phyloP scores from a whole-genome alignment of 2,329 filamentous ascomycete species.

The Trichoderma endophyticum region DNA sequence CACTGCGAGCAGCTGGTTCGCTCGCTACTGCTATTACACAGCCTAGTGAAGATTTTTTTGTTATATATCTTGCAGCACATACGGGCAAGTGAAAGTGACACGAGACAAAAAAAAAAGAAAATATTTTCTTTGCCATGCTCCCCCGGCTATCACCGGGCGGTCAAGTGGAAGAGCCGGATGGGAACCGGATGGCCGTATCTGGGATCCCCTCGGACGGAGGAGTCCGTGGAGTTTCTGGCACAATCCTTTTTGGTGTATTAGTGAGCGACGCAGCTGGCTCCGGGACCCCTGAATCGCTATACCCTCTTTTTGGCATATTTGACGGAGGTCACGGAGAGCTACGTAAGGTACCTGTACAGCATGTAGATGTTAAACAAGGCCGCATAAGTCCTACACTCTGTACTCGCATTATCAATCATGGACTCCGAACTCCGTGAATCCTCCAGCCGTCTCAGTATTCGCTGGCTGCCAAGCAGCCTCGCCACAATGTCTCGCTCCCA shows the following conservation, averaged over 20 bases:
- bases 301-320: neutral
- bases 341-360: neutral
- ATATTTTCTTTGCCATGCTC: neutral
- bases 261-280: neutral
- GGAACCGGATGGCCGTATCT: neutral
- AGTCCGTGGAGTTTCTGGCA: neutral
- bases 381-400: neutral
- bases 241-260: neutral
- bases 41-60: neutral
- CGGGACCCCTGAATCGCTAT: neutral
- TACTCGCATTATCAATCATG: neutral
- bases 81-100: neutral
- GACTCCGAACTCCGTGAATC: neutral
- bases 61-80: too few relatives aligned
- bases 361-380: neutral
- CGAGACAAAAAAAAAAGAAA: neutral
- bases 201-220: neutral
- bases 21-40: neutral
- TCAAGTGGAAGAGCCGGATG: constrained; percentile 7
- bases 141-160: constrained; percentile 8
- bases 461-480: neutral
- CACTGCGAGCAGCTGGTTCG: neutral
- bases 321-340: neutral
- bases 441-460: neutral
- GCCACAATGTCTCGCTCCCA: neutral